phyloP scores from a whole-genome alignment of 2,329 filamentous ascomycete genomes.

The Cadophora sp. region DNA sequence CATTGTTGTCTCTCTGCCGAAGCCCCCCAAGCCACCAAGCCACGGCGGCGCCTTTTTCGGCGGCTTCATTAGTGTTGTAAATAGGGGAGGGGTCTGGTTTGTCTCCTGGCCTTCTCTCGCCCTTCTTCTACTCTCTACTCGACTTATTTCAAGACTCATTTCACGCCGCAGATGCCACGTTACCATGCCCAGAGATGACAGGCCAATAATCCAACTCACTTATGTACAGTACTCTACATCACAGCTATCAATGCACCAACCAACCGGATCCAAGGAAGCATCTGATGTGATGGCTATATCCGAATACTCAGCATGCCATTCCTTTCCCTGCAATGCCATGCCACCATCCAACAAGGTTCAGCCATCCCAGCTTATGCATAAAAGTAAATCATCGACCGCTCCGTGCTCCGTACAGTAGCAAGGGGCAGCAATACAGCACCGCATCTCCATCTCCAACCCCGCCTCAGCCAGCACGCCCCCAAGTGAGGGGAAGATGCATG shows the following conservation, averaged over 20 bases:
- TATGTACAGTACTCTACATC: too few species aligned
- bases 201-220: not conserved
- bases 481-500: slow-evolving; percentile 26
- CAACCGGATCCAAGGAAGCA: slow-evolving; percentile 4
- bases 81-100: not conserved
- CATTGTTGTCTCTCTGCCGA: not conserved
- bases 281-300: not conserved
- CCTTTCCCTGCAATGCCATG: too few species aligned
- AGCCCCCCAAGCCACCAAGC: slow-evolving; percentile 7
- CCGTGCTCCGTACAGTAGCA: too few species aligned
- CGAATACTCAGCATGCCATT: not conserved
- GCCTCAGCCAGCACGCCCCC: not conserved
- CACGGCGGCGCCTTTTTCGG: slow-evolving; percentile 19
- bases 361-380: slow-evolving; percentile 14
- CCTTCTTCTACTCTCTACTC: not conserved
- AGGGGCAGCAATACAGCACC: not conserved
- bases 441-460: not conserved
- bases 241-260: too few species aligned
- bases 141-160: not conserved
- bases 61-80: not conserved
- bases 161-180: slow-evolving; percentile 21
- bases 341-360: not conserved
- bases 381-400: not conserved
- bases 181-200: slow-evolving; percentile 4
- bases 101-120: not conserved